These are phyloP conservation scores for Cylindrotheca closterium DNA, from an alignment of 108 stramenopile species.

Conservation along the genomic window DNA sequence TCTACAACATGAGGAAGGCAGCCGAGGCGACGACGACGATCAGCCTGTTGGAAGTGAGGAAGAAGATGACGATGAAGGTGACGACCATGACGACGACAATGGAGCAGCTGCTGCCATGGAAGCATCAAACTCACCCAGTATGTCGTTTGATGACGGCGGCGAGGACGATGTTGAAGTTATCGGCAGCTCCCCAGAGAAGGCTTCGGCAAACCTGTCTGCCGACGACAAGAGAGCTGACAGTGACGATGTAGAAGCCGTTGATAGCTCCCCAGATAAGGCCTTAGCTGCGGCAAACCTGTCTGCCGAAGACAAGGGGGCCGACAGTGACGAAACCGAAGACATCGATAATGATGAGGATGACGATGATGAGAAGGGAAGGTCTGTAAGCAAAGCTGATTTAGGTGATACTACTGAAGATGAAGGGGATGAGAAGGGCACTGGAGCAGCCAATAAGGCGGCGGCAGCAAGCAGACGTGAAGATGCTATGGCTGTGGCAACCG, in stretches of 20 bases:
- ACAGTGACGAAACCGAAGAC: constrained; percentile 15
- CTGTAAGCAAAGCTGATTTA: too few species aligned
- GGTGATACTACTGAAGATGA: constrained; percentile 26
- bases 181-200: neutral
- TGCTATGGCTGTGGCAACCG: constrained; percentile 5
- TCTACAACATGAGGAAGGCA: too few species aligned
- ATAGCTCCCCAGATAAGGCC: neutral
- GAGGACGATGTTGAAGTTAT: constrained; percentile 9
- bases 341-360: constrained; percentile 14
- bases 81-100: constrained; percentile 7
- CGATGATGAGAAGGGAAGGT: constrained; percentile 5
- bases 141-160: neutral
- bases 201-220: neutral
- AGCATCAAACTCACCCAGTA: neutral
- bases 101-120: too few species aligned
- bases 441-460: constrained; percentile 19
- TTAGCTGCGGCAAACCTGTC: neutral
- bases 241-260: neutral
- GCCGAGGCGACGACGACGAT: neutral
- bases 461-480: constrained; percentile 16
- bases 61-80: constrained; percentile 7
- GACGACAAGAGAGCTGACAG: neutral
- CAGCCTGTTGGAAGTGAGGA: constrained; percentile 1
- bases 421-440: constrained; percentile 23
- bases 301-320: constrained; percentile 1